Percentiles rank a stretch among this genome's conserved stretches.
Conservation (phyloP, 345 rosid species). For the Citrus medica region DNA sequence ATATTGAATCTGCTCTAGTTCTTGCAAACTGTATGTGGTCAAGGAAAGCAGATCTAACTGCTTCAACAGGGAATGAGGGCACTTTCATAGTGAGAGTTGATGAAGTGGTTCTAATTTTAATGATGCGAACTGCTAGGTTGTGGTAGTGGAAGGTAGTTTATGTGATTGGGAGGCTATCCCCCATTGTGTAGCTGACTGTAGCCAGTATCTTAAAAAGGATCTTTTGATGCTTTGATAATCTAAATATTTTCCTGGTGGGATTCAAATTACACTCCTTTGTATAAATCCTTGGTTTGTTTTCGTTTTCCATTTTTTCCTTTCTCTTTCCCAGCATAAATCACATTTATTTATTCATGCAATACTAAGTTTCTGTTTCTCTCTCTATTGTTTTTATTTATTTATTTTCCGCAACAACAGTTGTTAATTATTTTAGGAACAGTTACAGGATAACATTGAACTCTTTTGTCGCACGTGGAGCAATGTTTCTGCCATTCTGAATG, state of each 20-base stretch:
- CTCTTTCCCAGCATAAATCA: not conserved
- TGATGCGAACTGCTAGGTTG: not conserved
- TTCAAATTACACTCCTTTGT: not conserved
- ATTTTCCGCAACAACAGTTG: not conserved
- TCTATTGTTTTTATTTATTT: not conserved
- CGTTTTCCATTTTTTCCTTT: not conserved
- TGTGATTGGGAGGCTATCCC: not conserved
- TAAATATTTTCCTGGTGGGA: not conserved
- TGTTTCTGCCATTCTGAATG: slow-evolving; percentile 60
- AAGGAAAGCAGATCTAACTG: not conserved
- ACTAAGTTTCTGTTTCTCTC: not conserved
- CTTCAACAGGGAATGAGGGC: not conserved
- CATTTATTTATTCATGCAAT: not conserved
- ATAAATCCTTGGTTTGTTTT: not conserved
- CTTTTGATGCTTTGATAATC: not conserved
- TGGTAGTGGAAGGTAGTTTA: not conserved
- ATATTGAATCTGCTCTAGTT: not conserved
- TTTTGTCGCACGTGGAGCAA: slow-evolving; percentile 65
- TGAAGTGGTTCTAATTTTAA: not conserved
- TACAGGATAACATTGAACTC: slow-evolving; percentile 74
- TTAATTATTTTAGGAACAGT: slow-evolving; percentile 47
- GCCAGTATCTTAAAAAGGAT: not conserved
- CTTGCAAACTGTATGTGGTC: not conserved
- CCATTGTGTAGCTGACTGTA: not conserved
- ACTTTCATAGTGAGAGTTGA: not conserved